These are phyloP conservation scores for Anthracocystis setariae DNA, from an alignment of 1,284 basidiomycete genomes.

Conservation along the genomic window DNA sequence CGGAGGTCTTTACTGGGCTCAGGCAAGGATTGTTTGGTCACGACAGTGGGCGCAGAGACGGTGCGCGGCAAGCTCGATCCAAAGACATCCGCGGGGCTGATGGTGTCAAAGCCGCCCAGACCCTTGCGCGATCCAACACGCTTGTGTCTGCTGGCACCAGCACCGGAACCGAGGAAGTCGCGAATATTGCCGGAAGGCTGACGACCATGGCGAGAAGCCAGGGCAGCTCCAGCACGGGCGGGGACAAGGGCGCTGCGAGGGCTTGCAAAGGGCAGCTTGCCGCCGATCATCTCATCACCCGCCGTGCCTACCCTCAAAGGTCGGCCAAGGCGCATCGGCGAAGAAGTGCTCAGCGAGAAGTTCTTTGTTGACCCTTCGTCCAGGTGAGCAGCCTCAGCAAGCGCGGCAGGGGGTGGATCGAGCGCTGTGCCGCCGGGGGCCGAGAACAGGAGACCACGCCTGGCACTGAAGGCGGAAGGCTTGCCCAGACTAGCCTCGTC, in stretches of 20 bases:
- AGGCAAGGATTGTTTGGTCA: slow-evolving; percentile 25
- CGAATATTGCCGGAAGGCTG: slow-evolving; percentile 46
- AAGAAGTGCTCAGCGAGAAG: slow-evolving; percentile 18
- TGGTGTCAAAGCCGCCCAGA: slow-evolving; percentile 48
- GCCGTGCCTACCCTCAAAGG: slow-evolving; percentile 21
- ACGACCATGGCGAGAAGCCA: slow-evolving; percentile 25
- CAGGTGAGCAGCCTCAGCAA: slow-evolving; percentile 30
- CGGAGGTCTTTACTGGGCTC: slow-evolving; percentile 38
- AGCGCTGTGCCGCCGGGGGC: slow-evolving; percentile 23
- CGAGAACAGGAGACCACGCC: slow-evolving; percentile 49
- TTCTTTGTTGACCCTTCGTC: slow-evolving; percentile 24
- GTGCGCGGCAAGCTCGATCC: slow-evolving; percentile 48
- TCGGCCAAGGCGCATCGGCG: slow-evolving; percentile 28
- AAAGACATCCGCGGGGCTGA: slow-evolving; percentile 64
- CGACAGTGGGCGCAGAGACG: slow-evolving; percentile 21
- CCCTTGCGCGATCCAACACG: slow-evolving; percentile 37
- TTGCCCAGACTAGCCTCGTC: slow-evolving; percentile 25
- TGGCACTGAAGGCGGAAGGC: slow-evolving; percentile 36
- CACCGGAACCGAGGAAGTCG: slow-evolving; percentile 24
- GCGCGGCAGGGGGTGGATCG: slow-evolving; percentile 44
- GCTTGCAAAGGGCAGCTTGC: slow-evolving; percentile 44
- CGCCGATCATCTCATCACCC: slow-evolving; percentile 44
- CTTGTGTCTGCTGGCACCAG: slow-evolving; percentile 26
- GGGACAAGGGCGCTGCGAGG: slow-evolving; percentile 48
- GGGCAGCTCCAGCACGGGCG: slow-evolving; percentile 34